Conservation (phyloP, 371 early-diverging fungal genomes). For the Syncephalis plumigaleata region DNA sequence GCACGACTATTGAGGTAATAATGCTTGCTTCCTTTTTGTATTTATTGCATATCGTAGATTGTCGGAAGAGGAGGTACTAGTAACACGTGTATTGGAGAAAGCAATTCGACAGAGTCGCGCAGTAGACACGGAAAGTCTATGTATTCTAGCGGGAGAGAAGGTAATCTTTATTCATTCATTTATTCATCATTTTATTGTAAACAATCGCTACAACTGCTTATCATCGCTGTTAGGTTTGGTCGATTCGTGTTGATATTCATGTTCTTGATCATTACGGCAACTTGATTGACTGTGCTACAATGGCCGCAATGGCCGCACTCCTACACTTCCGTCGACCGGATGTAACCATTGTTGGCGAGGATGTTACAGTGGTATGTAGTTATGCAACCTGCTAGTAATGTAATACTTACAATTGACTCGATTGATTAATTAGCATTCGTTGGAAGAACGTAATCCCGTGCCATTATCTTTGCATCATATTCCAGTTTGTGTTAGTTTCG, state of each 20-base stretch:
- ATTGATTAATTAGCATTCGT: conserved; percentile 40
- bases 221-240: conserved; percentile 53
- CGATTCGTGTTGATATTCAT: conserved; percentile 73
- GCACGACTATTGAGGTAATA: background rate
- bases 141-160: conserved; percentile 90
- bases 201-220: background rate
- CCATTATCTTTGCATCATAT: conserved; percentile 88
- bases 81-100: conserved; percentile 76
- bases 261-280: conserved; percentile 91
- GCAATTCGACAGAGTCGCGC: conserved; percentile 68
- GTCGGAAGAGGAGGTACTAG: conserved; percentile 63
- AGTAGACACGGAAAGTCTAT: conserved; percentile 89
- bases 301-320: conserved; percentile 80
- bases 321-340: conserved; percentile 86
- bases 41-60: too few relatives aligned
- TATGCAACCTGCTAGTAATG: background rate
- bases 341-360: conserved; percentile 77
- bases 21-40: too few relatives aligned
- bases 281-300: conserved; percentile 73
- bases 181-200: background rate
- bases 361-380: conserved; percentile 42
- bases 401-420: background rate
- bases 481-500: conserved; percentile 83
- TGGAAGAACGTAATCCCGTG: conserved; percentile 75
- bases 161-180: conserved; percentile 13